Evolutionary conservation across 768 basidiomycete genomes (phyloP), one percentile per base, ranked within the genome.

Genomic region (Amanita rimosa): DNA sequence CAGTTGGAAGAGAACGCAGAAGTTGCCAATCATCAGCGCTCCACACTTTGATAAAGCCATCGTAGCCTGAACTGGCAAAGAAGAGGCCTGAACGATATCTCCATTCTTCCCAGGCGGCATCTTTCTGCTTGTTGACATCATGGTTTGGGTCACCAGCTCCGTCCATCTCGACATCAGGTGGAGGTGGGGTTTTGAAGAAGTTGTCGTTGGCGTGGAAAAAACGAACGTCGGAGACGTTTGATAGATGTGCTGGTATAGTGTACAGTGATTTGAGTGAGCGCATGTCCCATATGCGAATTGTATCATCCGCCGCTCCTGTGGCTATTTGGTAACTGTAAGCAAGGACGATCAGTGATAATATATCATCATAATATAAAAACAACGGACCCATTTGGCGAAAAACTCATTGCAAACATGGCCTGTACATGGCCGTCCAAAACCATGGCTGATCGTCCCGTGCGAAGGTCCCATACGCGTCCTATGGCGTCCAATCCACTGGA

Each of bases 251-350:
- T 1, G 95, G 94, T 55, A 98, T 96, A 36, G 91, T 97, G 64
- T 96, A 92, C 9, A 93, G 68, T n/a, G 91, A 82, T 56, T 85
- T 91, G 27, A 96, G 74, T 13, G 88, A 85, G 34, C 96, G 84
- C 70, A 98, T 81, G 67, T 99, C 96, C 96, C 96, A 99, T 72
- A 98, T 90, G 42, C 94, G 85, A 59, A 99, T 86, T 0, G 96
- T 96, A 61, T 98, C 96, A 64, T 99, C 96, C 39, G 89, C 92
- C 3, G 93, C 84, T 33, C 95, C 96, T 0, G 96, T 96, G 26
- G 94, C 96, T 43, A 99, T 83, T 74, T 98, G 95, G 60, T 96
- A 94, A 53, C 94, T 97, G 58, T 37, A 54, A 44, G 41, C 43
- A 53, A 39, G 44, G 41, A 53, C 51, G 41, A 43, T 41, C 42